phyloP scores from a whole-genome alignment of 352 stramenopile species.

The Phytophthora idaei region DNA sequence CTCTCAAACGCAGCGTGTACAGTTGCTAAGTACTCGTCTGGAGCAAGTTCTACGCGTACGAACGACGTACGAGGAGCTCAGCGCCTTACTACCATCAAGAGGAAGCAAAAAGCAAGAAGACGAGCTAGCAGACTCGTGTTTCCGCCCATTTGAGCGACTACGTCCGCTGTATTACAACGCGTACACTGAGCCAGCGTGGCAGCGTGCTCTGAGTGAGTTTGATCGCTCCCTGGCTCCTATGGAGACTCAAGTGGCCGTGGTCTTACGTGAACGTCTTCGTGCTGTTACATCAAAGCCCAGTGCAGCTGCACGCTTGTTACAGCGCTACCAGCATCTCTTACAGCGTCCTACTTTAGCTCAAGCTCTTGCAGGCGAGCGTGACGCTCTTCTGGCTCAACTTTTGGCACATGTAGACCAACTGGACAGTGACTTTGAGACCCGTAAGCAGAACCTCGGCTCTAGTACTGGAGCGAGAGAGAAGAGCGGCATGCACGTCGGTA shows the following conservation, averaged over 20 bases:
- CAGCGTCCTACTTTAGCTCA: conserved; percentile 77
- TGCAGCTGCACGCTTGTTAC: conserved; percentile 79
- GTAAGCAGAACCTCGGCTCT: conserved; percentile 37
- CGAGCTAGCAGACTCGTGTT: conserved; percentile 58
- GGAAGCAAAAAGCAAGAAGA: conserved; percentile 38
- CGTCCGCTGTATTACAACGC: conserved; percentile 89
- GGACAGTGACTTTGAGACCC: conserved; percentile 85
- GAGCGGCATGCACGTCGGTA: conserved; percentile 63
- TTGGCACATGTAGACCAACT: conserved; percentile 87
- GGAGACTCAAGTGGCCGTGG: conserved; percentile 81
- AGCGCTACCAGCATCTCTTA: conserved; percentile 87
- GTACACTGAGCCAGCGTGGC: conserved; percentile 90
- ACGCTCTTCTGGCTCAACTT: conserved; percentile 89
- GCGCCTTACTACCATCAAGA: conserved; percentile 57
- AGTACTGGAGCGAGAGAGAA: conserved; percentile 29
- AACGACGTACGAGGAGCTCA: conserved; percentile 90
- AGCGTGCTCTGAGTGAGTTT: conserved; percentile 71
- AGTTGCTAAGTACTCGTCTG: conserved; percentile 65
- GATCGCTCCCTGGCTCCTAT: conserved; percentile 82
- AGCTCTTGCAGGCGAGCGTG: conserved; percentile 80
- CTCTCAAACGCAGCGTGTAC: conserved; percentile 36
- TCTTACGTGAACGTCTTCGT: conserved; percentile 80
- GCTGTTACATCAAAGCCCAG: conserved; percentile 63
- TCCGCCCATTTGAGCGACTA: conserved; percentile 68
- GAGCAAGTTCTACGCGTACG: conserved; percentile 83